These are phyloP conservation scores for Pichia scutulata DNA, from an alignment of 805 yeast genomes.

Conservation along the genomic window DNA sequence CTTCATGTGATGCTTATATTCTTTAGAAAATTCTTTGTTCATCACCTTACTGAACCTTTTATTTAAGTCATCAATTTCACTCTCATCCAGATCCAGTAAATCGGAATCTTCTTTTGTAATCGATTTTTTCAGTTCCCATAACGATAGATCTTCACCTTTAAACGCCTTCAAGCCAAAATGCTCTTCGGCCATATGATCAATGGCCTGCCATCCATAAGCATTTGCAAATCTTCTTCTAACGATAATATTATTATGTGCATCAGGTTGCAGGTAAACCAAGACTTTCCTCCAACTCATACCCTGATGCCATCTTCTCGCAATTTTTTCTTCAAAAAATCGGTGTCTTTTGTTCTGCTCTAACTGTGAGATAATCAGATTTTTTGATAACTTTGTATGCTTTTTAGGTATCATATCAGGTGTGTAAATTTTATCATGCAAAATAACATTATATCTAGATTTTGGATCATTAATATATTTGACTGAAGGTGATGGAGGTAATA, in stretches of 20 bases:
- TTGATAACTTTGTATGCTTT: conserved; percentile 23
- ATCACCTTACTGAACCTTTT: conserved; percentile 18
- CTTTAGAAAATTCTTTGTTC: conserved; percentile 30
- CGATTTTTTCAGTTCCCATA: conserved; percentile 15
- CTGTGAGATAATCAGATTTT: conserved; percentile 20
- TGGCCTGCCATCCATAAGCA: conserved; percentile 92
- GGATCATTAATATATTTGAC: conserved; percentile 64
- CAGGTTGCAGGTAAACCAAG: conserved; percentile 76
- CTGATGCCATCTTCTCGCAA: conserved; percentile 85
- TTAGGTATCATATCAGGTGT: conserved; percentile 45
- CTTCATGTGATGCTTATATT: neutral
- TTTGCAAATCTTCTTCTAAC: conserved; percentile 86
- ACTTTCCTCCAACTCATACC: conserved; percentile 88
- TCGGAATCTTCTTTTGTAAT: conserved; percentile 9
- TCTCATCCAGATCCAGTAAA: conserved; percentile 7
- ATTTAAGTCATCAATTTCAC: conserved; percentile 14
- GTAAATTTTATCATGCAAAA: conserved; percentile 79
- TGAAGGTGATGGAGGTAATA: conserved; percentile 77
- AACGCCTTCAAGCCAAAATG: conserved; percentile 40
- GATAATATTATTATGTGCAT: conserved; percentile 89
- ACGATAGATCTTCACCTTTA: conserved; percentile 19
- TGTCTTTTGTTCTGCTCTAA: conserved; percentile 27
- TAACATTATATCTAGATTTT: conserved; percentile 44
- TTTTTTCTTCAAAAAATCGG: conserved; percentile 57
- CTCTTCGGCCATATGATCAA: conserved; percentile 68